A percentile compares a stretch with the other conserved stretches of the same genome.
These are phyloP conservation scores for Botrytis porri DNA, from an alignment of 2,329 filamentous ascomycete species.

Conservation along the genomic window DNA sequence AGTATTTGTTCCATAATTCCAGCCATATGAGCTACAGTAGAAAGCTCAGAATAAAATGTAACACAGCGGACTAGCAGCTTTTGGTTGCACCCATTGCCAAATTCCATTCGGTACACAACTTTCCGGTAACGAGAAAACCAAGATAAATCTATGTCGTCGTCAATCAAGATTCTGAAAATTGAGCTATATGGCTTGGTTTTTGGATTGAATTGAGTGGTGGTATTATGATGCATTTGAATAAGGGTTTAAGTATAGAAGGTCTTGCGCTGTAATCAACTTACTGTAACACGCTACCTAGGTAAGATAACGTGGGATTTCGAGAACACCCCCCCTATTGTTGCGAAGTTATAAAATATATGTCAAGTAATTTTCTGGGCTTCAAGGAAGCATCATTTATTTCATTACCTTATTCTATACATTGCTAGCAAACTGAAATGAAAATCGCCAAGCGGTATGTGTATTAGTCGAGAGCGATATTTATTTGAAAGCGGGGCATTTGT, in stretches of 20 bases:
- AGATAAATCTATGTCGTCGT: background rate
- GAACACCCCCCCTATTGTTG: too few species aligned
- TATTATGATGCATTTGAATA: background rate
- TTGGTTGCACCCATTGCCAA: too few species aligned
- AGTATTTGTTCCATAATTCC: background rate
- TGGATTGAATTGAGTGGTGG: background rate
- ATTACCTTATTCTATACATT: too few species aligned
- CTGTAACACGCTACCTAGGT: too few species aligned
- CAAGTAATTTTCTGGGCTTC: too few species aligned
- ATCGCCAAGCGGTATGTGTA: too few species aligned
- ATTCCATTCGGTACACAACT: too few species aligned
- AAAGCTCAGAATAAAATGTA: background rate
- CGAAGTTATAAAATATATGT: too few species aligned
- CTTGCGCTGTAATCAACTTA: background rate
- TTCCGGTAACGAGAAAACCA: background rate
- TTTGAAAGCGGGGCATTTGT: background rate
- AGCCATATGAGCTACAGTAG: background rate
- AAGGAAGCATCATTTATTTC: too few species aligned
- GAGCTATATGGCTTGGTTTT: background rate
- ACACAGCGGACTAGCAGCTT: background rate
- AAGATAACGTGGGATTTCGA: too few species aligned
- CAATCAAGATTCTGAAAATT: background rate
- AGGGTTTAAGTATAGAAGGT: background rate
- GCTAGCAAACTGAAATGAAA: too few species aligned
- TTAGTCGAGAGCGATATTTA: background rate